Conservation (phyloP, 2,329 filamentous ascomycete species). For the Monilinia fructigena region DNA sequence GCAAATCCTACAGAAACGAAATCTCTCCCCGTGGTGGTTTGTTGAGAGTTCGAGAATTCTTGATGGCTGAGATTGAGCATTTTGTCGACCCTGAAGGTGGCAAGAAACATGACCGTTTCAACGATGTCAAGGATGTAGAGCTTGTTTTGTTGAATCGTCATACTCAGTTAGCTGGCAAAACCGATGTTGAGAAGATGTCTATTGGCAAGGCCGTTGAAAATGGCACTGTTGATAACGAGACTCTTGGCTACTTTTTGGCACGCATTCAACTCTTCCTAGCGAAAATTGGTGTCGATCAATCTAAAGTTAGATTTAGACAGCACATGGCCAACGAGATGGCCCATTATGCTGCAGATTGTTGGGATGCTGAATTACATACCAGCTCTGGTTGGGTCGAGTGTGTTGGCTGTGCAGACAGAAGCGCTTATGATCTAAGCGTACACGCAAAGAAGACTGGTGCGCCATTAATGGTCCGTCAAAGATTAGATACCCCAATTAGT, state of each 20-base stretch:
- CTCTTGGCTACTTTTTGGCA: conserved; percentile 93
- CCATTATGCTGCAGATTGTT: conserved; percentile 95
- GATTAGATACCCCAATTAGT: conserved; percentile 70
- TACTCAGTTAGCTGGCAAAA: conserved; percentile 84
- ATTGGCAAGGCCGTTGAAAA: conserved; percentile 84
- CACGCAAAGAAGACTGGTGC: conserved; percentile 91
- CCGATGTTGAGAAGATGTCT: conserved; percentile 66
- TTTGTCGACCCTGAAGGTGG: conserved; percentile 92
- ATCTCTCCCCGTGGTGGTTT: conserved; percentile 92
- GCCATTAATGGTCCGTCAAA: conserved; percentile 80
- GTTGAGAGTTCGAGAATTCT: conserved; percentile 89
- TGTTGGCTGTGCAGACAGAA: conserved; percentile 93
- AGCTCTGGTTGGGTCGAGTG: conserved; percentile 98
- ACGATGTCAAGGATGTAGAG: conserved; percentile 79
- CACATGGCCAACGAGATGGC: conserved; percentile 92
- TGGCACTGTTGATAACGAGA: conserved; percentile 92
- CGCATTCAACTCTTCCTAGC: conserved; percentile 88
- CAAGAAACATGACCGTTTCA: conserved; percentile 90
- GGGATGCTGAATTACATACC: conserved; percentile 91
- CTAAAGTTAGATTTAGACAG: conserved; percentile 92
- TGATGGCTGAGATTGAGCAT: conserved; percentile 99
- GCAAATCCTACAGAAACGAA: conserved; percentile 97
- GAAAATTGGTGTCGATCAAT: conserved; percentile 81
- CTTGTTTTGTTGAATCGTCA: conserved; percentile 81
- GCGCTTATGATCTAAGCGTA: conserved; percentile 89